These are phyloP conservation scores for Flaveria floridana DNA, from an alignment of 140 eudicot species.

Conservation along the genomic window DNA sequence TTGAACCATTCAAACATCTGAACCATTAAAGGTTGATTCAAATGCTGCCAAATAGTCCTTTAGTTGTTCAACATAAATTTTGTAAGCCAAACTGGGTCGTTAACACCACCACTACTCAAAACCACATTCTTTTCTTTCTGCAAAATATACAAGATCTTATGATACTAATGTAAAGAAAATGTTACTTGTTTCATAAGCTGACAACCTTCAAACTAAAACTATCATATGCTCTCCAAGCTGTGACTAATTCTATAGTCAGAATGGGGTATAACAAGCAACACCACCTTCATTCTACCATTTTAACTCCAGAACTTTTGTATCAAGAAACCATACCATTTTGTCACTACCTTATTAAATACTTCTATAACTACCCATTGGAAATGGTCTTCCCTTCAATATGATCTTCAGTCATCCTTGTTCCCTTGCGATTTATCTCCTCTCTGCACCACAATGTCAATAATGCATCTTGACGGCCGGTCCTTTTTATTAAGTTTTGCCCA, in stretches of 20 bases:
- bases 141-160: background rate
- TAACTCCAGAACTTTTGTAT: background rate
- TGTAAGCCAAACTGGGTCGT: background rate
- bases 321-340: constrained; percentile 12
- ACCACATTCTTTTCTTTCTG: background rate
- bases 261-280: constrained; percentile 13
- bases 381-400: constrained; percentile 25
- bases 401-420: constrained; percentile 44
- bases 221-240: constrained; percentile 1
- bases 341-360: background rate
- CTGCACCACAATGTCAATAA: constrained; percentile 33
- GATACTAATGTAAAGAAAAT: background rate
- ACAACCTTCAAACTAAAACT: background rate
- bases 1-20: too few species aligned
- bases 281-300: constrained; percentile 20
- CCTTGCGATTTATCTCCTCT: constrained; percentile 51
- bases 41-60: background rate
- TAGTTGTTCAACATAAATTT: background rate
- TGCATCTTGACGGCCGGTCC: background rate
- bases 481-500: background rate
- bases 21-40: too few species aligned
- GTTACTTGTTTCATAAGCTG: background rate
- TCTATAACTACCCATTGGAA: constrained; percentile 32
- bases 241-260: constrained; percentile 20
- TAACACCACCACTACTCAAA: background rate